Evolutionary conservation across 2,329 filamentous ascomycete genomes (phyloP), one percentile per base, ranked within the genome.

Genomic region (Monilinia fructicola): DNA sequence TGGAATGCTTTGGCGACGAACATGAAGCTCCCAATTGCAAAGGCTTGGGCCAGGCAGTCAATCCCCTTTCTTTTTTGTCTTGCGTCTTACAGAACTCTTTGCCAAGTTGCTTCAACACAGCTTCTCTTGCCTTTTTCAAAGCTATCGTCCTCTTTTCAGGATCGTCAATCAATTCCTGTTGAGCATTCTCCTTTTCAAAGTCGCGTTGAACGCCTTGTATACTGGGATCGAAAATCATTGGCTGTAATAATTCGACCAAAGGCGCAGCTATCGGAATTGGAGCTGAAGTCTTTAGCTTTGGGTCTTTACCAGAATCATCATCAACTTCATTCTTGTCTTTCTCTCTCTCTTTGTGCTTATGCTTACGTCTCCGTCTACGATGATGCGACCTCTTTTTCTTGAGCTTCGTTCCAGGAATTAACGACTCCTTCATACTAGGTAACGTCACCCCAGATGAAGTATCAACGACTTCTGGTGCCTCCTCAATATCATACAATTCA

Each of bases 201-300:
- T 86, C 83, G 70, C 85, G 84, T 74, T 87, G 85, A 40, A 87
- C 82, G 2, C 84, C 79, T 18, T 83, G 82, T 68, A 88, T 83
- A 60, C 82, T 81, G 66, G 74, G 73, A 67, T 75, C 79, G 73
- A 87, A 88, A 44, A 84, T 82, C 16, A 83, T 83, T 2, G 86
- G 84, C 72, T 85, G 84, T 11, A 88, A 79, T 23, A 84, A 67
- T 65, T 73, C 72, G n/a, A 73, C 66, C 3, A 69, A 67, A 21
- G 71, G 71, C n/a, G 67, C 65, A 40, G 69, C 53, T 21, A 71
- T 71, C 4, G 67, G 71, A 46, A 76, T 71, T n/a, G 74, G 74
- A 50, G 56, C 65, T 21, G 74, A 75, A 38, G 74, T 68, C 40
- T 66, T 35, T 42, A 65, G 48, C 12, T 46, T 50, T 38, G 50